Percentiles rank a stretch among this genome's conserved stretches.
These are phyloP conservation scores for Hymenotorrendiella dingleyae DNA, from an alignment of 2,329 filamentous ascomycete species.

Conservation along the genomic window DNA sequence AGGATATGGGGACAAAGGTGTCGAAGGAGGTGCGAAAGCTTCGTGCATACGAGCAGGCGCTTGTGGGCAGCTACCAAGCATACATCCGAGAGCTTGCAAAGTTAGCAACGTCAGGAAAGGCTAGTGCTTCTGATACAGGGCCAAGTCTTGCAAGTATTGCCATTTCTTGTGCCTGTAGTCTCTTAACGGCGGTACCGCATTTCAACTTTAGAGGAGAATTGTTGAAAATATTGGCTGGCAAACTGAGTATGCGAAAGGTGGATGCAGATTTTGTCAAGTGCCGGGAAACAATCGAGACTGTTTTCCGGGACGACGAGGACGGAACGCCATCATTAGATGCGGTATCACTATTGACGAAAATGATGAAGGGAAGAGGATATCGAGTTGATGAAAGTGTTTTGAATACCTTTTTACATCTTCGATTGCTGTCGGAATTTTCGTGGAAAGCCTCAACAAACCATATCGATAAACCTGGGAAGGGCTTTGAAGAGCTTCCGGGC, in stretches of 20 bases:
- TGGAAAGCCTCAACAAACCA: constrained; percentile 74
- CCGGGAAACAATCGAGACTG: constrained; percentile 67
- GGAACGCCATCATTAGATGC: constrained; percentile 83
- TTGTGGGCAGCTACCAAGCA: constrained; percentile 76
- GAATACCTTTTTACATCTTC: constrained; percentile 85
- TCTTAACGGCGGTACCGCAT: constrained; percentile 79
- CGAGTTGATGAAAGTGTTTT: constrained; percentile 77
- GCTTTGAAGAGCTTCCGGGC: constrained; percentile 32
- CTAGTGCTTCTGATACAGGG: constrained; percentile 33
- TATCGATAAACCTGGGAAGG: constrained; percentile 55
- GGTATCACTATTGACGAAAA: constrained; percentile 78
- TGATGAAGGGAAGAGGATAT: constrained; percentile 89
- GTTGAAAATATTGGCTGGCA: constrained; percentile 78
- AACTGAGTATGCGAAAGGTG: constrained; percentile 66
- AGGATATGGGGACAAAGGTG: constrained; percentile 69
- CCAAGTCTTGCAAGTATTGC: constrained; percentile 65
- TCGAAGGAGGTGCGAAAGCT: constrained; percentile 87
- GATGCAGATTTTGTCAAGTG: constrained; percentile 76
- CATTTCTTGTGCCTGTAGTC: constrained; percentile 75
- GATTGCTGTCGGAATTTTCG: constrained; percentile 80
- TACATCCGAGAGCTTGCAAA: constrained; percentile 73
- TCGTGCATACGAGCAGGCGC: constrained; percentile 78
- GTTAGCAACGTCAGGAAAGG: constrained; percentile 54
- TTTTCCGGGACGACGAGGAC: constrained; percentile 86
- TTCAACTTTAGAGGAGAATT: constrained; percentile 94